A percentile compares a stretch with the other conserved stretches of the same genome.
phyloP scores from a whole-genome alignment of 371 early-diverging fungal species.

The Mortierella sp. region DNA sequence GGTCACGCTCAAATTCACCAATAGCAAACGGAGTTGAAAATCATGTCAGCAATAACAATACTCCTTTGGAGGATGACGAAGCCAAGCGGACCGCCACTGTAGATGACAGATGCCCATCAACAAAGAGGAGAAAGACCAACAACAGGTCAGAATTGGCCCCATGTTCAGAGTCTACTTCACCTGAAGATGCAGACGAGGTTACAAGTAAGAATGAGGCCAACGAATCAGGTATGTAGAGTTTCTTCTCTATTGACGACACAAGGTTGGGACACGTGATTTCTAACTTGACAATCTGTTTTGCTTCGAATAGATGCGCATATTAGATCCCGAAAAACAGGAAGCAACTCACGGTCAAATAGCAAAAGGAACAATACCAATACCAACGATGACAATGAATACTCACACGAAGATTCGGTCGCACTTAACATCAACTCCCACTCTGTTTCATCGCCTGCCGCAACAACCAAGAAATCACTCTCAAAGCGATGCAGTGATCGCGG shows the following conservation, averaged over 20 bases:
- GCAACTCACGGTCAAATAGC: neutral
- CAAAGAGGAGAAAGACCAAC: conserved; percentile 34
- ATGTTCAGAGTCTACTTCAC: conserved; percentile 11
- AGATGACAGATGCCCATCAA: conserved; percentile 10
- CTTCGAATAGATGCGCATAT: neutral
- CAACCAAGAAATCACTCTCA: conserved; percentile 16
- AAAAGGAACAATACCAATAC: conserved; percentile 1
- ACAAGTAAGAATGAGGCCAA: conserved; percentile 2
- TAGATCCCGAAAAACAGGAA: conserved; percentile 20
- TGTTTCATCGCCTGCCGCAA: conserved; percentile 6
- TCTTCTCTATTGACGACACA: neutral
- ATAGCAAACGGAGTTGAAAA: conserved; percentile 3
- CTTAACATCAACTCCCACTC: conserved; percentile 3
- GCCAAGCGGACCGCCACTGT: conserved; percentile 7
- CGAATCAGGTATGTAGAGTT: conserved; percentile 1
- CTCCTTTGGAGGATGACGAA: conserved; percentile 15
- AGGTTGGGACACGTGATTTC: neutral
- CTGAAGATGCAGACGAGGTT: conserved; percentile 13
- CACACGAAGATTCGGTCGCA: conserved; percentile 12
- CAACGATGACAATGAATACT: neutral
- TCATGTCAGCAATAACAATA: conserved; percentile 9
- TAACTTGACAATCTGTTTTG: neutral
- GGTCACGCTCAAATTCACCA: conserved; percentile 26
- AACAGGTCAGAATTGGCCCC: conserved; percentile 20
- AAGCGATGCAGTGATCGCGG: conserved; percentile 20